Evolutionary conservation across 2,329 filamentous ascomycete species (phyloP).

Genomic region (Dactylonectria macrodidyma): DNA sequence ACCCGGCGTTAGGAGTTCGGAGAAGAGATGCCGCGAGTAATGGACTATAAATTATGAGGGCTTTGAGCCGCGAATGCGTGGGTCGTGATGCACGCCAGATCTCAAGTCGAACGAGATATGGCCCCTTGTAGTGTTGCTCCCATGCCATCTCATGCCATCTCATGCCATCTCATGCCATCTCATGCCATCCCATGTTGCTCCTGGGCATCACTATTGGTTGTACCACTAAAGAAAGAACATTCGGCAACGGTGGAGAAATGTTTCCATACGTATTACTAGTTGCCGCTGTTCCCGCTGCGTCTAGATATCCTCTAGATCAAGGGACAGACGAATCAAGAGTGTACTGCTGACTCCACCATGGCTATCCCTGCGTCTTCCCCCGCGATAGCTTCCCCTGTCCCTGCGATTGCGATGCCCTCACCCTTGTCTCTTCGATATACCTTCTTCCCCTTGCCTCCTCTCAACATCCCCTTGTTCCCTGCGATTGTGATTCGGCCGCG

Average conservation of each 20-base stretch:
- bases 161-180: no score
- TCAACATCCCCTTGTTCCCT: background rate
- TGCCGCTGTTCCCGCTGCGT: conserved; percentile 26
- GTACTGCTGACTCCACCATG: no score
- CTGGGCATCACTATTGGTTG: conserved; percentile 5
- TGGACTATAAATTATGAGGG: background rate
- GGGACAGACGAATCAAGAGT: no score
- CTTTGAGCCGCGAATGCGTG: background rate
- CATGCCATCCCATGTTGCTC: no score
- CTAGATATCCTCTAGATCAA: background rate
- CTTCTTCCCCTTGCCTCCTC: no score
- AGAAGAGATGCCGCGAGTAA: background rate
- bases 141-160: no score
- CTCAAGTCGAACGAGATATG: conserved; percentile 17
- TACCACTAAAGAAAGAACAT: background rate
- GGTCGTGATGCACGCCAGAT: conserved; percentile 26
- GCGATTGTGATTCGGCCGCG: background rate
- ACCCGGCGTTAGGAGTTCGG: background rate
- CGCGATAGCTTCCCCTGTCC: conserved; percentile 13
- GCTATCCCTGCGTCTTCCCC: background rate
- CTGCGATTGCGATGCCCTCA: background rate
- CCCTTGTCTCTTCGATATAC: no score
- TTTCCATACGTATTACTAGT: conserved; percentile 10
- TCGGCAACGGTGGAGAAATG: conserved; percentile 10
- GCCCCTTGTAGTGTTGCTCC: background rate